Evolutionary conservation across 352 stramenopile genomes (phyloP).

Genomic region (Peronospora farinosa): DNA sequence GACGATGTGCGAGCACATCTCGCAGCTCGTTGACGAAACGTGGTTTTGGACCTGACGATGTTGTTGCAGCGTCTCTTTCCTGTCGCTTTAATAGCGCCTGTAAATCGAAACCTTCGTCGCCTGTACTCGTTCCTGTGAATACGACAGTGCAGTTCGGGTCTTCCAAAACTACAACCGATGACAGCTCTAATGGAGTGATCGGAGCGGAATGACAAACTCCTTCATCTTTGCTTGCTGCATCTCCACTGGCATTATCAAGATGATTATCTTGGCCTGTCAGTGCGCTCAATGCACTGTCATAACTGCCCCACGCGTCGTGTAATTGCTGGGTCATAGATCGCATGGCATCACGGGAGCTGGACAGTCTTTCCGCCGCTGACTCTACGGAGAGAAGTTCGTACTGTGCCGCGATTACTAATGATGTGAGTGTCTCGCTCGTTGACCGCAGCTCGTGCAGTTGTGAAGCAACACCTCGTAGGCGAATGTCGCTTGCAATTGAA

Average conservation of each 20-base stretch:
- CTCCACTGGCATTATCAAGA: not conserved
- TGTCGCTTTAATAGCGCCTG: conserved; percentile 36
- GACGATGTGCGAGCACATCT: conserved; percentile 44
- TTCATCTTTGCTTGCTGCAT: not conserved
- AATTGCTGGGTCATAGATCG: conserved; percentile 20
- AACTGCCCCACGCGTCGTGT: conserved; percentile 23
- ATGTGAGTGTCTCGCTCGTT: conserved; percentile 45
- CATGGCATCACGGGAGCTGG: conserved; percentile 18
- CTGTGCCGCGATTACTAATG: conserved; percentile 38
- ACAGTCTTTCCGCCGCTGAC: conserved; percentile 8
- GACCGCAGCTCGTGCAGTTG: conserved; percentile 37
- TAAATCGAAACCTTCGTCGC: conserved; percentile 59
- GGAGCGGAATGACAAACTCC: conserved; percentile 2
- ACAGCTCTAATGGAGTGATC: not conserved
- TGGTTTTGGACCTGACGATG: conserved; percentile 13
- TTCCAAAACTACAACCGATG: conserved; percentile 5
- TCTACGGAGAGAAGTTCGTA: conserved; percentile 28
- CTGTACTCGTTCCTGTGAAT: conserved; percentile 71
- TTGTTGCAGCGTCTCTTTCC: conserved; percentile 6
- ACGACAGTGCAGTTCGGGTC: conserved; percentile 40
- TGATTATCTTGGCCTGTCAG: conserved; percentile 1
- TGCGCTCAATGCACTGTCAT: conserved; percentile 13
- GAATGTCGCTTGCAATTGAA: conserved; percentile 4
- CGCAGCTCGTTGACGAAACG: conserved; percentile 49
- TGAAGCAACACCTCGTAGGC: conserved; percentile 11